A percentile compares a stretch with the other conserved stretches of the same genome.
Conservation (phyloP, 2,329 filamentous ascomycete genomes). For the Mariannaea elegans region DNA sequence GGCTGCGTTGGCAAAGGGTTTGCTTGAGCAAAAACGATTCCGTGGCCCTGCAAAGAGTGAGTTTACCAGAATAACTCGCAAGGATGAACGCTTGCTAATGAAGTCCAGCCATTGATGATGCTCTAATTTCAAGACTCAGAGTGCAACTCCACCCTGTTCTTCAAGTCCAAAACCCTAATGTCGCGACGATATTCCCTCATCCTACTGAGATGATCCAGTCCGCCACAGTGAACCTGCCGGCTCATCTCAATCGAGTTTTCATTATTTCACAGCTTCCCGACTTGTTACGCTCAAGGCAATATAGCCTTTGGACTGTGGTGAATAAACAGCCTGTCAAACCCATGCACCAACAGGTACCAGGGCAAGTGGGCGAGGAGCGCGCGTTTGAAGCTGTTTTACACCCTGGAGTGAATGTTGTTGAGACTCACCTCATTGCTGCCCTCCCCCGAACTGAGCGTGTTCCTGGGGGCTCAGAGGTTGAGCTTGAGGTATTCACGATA, state of each 20-base stretch:
- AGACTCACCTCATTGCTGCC: constrained; percentile 79
- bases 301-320: constrained; percentile 78
- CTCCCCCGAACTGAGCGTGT: constrained; percentile 68
- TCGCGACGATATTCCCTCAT: constrained; percentile 72
- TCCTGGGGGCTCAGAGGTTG: constrained; percentile 68
- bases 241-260: constrained; percentile 74
- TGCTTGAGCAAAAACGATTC: constrained; percentile 48
- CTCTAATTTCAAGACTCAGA: constrained; percentile 72
- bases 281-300: constrained; percentile 71
- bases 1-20: constrained; percentile 37
- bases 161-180: constrained; percentile 67
- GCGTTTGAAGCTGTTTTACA: constrained; percentile 78
- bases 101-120: constrained; percentile 60
- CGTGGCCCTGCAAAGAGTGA: constrained; percentile 56
- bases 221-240: constrained; percentile 74
- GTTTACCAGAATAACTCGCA: not conserved
- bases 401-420: constrained; percentile 79
- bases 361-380: constrained; percentile 68
- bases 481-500: constrained; percentile 81
- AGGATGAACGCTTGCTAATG: constrained; percentile 32
- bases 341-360: constrained; percentile 57
- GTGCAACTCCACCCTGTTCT: constrained; percentile 75
- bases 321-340: constrained; percentile 71
- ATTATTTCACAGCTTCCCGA: constrained; percentile 73
- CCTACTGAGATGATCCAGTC: constrained; percentile 74